These are phyloP conservation scores for Hypoxylon cercidicola DNA, from an alignment of 495 filamentous ascomycete species.

Conservation along the genomic window DNA sequence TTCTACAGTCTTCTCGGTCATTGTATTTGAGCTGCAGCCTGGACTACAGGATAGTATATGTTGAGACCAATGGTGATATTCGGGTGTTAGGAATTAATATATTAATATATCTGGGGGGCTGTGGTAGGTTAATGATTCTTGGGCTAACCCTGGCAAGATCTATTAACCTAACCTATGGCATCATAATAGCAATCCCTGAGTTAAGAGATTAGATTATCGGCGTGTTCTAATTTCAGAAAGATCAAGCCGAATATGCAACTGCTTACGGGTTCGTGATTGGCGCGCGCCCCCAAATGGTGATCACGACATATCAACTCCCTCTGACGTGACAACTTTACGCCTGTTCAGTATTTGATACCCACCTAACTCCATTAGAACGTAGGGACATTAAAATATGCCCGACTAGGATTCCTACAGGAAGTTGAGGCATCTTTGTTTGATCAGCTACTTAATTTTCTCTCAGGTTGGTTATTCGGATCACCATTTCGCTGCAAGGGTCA, in stretches of 20 bases:
- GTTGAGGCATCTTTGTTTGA: too few relatives aligned
- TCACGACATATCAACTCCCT: conserved; percentile 39
- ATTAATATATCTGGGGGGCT: background rate
- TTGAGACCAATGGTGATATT: background rate
- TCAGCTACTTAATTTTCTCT: too few relatives aligned
- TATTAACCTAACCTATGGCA: conserved; percentile 23
- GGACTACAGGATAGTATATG: background rate
- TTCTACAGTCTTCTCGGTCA: conserved; percentile 30
- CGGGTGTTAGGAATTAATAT: background rate
- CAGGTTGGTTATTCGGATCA: too few relatives aligned
- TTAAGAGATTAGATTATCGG: conserved; percentile 16
- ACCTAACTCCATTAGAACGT: background rate
- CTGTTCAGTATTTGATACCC: conserved; percentile 2
- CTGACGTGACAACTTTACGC: conserved; percentile 28
- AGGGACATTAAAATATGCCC: background rate
- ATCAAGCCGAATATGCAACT: conserved; percentile 23
- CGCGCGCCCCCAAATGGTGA: conserved; percentile 15
- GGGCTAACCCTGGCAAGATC: conserved; percentile 6
- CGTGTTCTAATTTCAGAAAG: conserved; percentile 12
- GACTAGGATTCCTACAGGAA: background rate
- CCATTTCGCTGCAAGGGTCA: too few relatives aligned
- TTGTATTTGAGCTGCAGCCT: background rate
- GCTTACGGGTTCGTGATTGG: conserved; percentile 27
- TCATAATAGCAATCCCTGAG: conserved; percentile 33
- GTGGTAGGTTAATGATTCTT: background rate